Evolutionary conservation across 2,329 filamentous ascomycete species (phyloP), one percentile per base, ranked within the genome.

Genomic region (Xylariaceae sp.): DNA sequence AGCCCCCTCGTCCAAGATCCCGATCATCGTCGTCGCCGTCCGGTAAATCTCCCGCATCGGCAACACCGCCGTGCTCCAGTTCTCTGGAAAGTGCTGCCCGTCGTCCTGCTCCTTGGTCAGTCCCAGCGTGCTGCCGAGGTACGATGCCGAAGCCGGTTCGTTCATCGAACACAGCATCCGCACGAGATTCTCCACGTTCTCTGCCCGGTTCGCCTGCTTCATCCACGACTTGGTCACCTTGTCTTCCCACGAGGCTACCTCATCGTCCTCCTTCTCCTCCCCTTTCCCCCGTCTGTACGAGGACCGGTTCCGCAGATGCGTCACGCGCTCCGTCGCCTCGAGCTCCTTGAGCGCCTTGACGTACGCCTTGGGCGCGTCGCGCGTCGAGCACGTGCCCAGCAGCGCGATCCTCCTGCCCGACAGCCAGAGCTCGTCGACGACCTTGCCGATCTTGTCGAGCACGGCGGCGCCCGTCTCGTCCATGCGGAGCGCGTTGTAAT

Each of bases 401-500:
- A 96, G 72, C 39, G 89, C 73, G 36, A 95, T 74, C 43, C 76
- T 76, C 50, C 81, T 74, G 4, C 88, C 88, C 27, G 77, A 71
- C 38, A 74, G 71, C 69, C 89, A 84, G 41, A 82, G 73, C 43
- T 76, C 74, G 52, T 89, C 82, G 17, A 94, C 77, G 5, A 84
- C 69, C 33, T 76, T 73, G 37, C 85, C 79, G 9, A 98, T 65
- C 42, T 82, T 78, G 28, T 71, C 67, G 6, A 96, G 65, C 21
- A 97, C 74, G 15, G 75, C 71, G 2, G 76, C 70, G 9, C 88
- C 87, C 15, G 38, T 47, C 41, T 87, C 79, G 5, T 84, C 81
- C 55, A 76, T 74, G 51, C 74, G 78, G 7, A 98, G 70, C 47
- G 94, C 86, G 37, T 85, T 79, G 54, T 88, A 85, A 58, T 97